phyloP scores from a whole-genome alignment of 2,329 filamentous ascomycete genomes.

The Trichophyton benhamiae region DNA sequence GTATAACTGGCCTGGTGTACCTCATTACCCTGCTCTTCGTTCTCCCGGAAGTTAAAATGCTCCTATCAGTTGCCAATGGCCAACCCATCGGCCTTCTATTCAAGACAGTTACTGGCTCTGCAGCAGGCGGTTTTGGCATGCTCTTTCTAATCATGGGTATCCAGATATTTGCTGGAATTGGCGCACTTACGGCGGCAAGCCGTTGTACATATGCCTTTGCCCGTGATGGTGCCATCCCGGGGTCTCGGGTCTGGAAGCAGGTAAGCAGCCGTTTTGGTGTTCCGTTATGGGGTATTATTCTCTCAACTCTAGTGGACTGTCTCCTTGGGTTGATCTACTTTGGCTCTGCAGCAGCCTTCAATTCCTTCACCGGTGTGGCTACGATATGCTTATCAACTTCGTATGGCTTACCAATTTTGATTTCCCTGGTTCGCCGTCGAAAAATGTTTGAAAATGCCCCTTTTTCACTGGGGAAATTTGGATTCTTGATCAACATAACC shows the following conservation, averaged over 20 bases:
- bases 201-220: conserved; percentile 67
- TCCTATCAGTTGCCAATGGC: conserved; percentile 55
- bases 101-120: conserved; percentile 61
- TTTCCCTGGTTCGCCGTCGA: conserved; percentile 56
- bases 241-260: conserved; percentile 51
- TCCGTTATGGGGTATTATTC: conserved; percentile 55
- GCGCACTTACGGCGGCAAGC: conserved; percentile 60
- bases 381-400: conserved; percentile 66
- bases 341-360: conserved; percentile 63
- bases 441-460: conserved; percentile 52
- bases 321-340: conserved; percentile 69
- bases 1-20: conserved; percentile 54
- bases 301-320: conserved; percentile 57
- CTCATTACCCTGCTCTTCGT: conserved; percentile 66
- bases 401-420: conserved; percentile 63
- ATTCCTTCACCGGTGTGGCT: conserved; percentile 66
- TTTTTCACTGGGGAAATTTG: conserved; percentile 58
- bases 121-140: conserved; percentile 60
- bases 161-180: conserved; percentile 62
- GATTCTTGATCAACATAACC: conserved; percentile 53
- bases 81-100: conserved; percentile 68
- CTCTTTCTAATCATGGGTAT: conserved; percentile 67
- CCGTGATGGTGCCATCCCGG: conserved; percentile 61
- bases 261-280: conserved; percentile 56
- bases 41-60: conserved; percentile 51